phyloP scores from a whole-genome alignment of 495 filamentous ascomycete species.

The Ascobolus immersus region DNA sequence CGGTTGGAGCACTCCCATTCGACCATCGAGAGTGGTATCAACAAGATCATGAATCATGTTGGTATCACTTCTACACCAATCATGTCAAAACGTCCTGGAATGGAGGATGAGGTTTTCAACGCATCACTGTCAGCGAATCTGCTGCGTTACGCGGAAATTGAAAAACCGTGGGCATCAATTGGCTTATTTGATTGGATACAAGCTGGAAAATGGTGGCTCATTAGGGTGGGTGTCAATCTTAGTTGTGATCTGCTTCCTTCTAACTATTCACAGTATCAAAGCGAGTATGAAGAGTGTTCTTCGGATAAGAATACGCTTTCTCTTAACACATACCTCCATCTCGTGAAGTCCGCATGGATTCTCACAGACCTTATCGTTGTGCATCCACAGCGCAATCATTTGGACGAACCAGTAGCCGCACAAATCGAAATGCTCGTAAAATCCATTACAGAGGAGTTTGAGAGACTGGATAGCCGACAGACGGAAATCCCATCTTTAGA shows the following conservation, averaged over 20 bases:
- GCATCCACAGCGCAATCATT: not conserved
- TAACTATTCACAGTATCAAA: not conserved
- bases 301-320: not conserved
- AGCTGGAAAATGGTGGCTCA: constrained; percentile 17
- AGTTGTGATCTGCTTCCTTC: not conserved
- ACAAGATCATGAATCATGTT: constrained; percentile 8
- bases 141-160: constrained; percentile 5
- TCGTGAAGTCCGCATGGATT: not conserved
- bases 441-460: no score
- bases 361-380: not conserved
- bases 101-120: constrained; percentile 3
- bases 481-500: no score
- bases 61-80: constrained; percentile 4
- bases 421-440: no score
- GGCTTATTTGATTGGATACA: constrained; percentile 17
- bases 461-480: no score
- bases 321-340: not conserved
- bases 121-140: constrained; percentile 8
- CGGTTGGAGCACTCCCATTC: constrained; percentile 9
- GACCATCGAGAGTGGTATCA: constrained; percentile 8
- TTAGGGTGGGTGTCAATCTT: constrained; percentile 7
- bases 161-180: constrained; percentile 14
- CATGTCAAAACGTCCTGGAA: not conserved
- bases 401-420: no score
- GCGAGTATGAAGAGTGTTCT: not conserved